Evolutionary conservation across 768 basidiomycete species (phyloP).

Genomic region (Xerocomellus intermedius): DNA sequence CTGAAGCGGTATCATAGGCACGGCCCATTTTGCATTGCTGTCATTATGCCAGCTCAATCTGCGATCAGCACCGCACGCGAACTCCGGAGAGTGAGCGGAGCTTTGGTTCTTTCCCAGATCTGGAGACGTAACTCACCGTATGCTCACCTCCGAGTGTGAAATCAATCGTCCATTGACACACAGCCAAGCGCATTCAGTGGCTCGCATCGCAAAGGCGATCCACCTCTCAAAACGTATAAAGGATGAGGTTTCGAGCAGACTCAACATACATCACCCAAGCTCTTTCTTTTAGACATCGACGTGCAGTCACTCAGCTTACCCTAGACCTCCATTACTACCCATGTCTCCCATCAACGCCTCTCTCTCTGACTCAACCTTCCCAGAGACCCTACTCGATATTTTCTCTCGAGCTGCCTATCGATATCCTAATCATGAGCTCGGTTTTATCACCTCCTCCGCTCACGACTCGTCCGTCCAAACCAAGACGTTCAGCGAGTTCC

Average conservation of each 20-base stretch:
- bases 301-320: not conserved
- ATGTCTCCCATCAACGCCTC: conserved; percentile 19
- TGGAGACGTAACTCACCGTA: conserved; percentile 1
- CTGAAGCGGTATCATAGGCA: not conserved
- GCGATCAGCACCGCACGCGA: conserved; percentile 7
- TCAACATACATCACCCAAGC: not conserved
- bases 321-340: not conserved
- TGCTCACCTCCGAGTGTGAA: not conserved
- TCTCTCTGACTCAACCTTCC: conserved; percentile 3
- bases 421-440: conserved; percentile 27
- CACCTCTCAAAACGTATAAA: conserved; percentile 19
- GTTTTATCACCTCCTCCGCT: conserved; percentile 31
- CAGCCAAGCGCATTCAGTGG: not conserved
- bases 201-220: not conserved
- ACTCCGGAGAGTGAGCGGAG: conserved; percentile 1
- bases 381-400: conserved; percentile 23
- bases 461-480: conserved; percentile 30
- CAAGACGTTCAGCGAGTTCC: conserved; percentile 23
- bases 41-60: not conserved
- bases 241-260: conserved; percentile 6
- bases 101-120: not conserved
- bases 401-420: conserved; percentile 19
- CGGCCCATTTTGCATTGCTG: not conserved
- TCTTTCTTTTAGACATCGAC: conserved; percentile 1
- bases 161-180: not conserved